Evolutionary conservation across 2,329 filamentous ascomycete species (phyloP).

Genomic region (Fusarium sp.): DNA sequence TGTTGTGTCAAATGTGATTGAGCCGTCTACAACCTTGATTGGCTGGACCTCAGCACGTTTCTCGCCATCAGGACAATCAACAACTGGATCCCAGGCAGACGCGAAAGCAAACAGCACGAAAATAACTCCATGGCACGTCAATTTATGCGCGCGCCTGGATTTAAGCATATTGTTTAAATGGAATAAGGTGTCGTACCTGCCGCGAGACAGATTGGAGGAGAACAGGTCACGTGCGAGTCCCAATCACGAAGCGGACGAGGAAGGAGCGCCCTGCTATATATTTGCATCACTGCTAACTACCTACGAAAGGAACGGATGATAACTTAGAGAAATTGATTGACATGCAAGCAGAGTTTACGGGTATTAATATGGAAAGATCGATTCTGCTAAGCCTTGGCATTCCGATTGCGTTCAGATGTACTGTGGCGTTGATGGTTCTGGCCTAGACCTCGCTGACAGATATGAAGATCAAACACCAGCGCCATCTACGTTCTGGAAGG

Average conservation of each 20-base stretch:
- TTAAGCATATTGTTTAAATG: neutral
- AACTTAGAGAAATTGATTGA: accelerated
- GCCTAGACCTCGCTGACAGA: neutral
- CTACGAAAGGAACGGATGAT: neutral
- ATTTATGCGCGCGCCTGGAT: neutral
- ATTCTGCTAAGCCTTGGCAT: neutral
- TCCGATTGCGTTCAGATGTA: neutral
- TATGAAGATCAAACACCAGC: neutral
- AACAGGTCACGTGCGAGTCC: neutral
- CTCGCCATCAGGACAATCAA: neutral
- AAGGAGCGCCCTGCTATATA: neutral
- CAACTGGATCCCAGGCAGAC: neutral
- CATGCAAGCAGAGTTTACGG: neutral
- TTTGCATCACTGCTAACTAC: neutral
- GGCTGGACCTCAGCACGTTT: slow-evolving; percentile 1
- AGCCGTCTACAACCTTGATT: slow-evolving; percentile 5
- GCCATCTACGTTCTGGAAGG: neutral
- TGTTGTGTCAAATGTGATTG: slow-evolving; percentile 1
- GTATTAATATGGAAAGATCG: neutral
- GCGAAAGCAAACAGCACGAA: neutral
- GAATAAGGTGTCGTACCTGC: neutral
- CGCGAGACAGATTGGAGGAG: neutral
- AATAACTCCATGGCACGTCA: neutral
- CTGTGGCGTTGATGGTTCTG: neutral
- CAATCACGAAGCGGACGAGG: neutral